Evolutionary conservation across 148 eudicot species (phyloP).

Genomic region (Spergularia marina): DNA sequence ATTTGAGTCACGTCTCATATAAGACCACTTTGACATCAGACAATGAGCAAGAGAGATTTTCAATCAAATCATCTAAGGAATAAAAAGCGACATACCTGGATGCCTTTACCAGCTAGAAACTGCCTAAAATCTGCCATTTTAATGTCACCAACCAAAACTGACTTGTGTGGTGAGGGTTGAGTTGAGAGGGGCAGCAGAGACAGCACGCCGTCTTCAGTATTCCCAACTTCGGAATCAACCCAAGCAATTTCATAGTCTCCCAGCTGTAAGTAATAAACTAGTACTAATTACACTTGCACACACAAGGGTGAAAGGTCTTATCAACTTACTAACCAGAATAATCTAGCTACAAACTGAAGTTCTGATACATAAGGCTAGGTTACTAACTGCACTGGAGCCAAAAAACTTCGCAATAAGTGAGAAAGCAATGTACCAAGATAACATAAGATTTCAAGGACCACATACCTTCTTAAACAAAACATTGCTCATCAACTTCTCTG

Average conservation of each 20-base stretch:
- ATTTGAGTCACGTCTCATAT: neutral
- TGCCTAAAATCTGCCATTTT: constrained; percentile 98
- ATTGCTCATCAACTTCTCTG: constrained; percentile 96
- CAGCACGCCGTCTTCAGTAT: constrained; percentile 62
- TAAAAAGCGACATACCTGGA: constrained; percentile 55
- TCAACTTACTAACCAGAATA: neutral
- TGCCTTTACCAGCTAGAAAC: constrained; percentile 81
- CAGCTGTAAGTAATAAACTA: constrained; percentile 42
- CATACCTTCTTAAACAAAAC: constrained; percentile 88
- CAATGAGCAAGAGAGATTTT: neutral
- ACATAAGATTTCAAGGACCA: neutral
- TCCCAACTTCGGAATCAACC: constrained; percentile 91
- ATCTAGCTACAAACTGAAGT: neutral
- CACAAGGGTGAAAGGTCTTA: no score
- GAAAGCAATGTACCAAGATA: neutral
- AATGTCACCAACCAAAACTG: constrained; percentile 90
- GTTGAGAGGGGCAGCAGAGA: constrained; percentile 78
- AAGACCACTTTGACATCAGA: constrained; percentile 9
- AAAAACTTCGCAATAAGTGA: neutral
- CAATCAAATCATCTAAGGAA: neutral
- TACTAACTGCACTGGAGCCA: neutral
- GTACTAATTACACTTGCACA: no score
- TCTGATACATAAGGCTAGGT: neutral
- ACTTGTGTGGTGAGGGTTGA: constrained; percentile 78
- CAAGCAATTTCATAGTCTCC: constrained; percentile 97